Conservation (phyloP, 2,329 filamentous ascomycete species). For the Fonsecaea pugnacius region DNA sequence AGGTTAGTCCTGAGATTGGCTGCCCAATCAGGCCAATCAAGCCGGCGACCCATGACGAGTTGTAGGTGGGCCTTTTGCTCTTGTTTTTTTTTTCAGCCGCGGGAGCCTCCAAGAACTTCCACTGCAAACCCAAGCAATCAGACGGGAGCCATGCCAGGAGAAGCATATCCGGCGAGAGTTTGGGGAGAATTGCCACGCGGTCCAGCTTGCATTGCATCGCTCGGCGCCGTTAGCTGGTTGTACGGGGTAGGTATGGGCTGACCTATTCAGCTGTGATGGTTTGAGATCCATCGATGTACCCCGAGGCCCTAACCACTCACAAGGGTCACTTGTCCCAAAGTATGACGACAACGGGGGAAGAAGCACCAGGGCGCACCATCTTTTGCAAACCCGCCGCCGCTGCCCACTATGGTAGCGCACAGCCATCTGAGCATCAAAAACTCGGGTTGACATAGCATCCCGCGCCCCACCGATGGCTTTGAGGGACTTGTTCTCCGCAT, state of each 20-base stretch:
- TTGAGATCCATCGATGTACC: conserved; percentile 1
- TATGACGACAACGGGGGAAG: conserved; percentile 10
- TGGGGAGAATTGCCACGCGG: conserved; percentile 19
- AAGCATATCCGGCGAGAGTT: conserved; percentile 14
- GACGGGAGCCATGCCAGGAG: conserved; percentile 14
- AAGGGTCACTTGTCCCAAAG: background rate
- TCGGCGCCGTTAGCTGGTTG: conserved; percentile 7
- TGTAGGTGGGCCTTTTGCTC: conserved; percentile 8
- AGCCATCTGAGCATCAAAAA: background rate
- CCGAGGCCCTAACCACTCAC: background rate
- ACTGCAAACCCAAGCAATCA: conserved; percentile 1
- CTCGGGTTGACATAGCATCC: conserved; percentile 3
- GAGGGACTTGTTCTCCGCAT: conserved; percentile 4
- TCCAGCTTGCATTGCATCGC: conserved; percentile 21
- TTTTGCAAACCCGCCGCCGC: background rate
- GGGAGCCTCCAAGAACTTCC: conserved; percentile 16
- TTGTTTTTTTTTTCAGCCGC: conserved; percentile 20
- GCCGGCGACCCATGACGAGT: conserved; percentile 7
- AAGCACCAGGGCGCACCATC: background rate
- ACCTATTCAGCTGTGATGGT: conserved; percentile 1
- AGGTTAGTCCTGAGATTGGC: conserved; percentile 11
- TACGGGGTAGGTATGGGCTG: background rate
- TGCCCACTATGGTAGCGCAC: background rate
- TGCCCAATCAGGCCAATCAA: conserved; percentile 18
- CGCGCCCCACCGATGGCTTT: background rate